phyloP scores from a whole-genome alignment of 2,329 filamentous ascomycete genomes.

The Aspergillus aculeatinus region DNA sequence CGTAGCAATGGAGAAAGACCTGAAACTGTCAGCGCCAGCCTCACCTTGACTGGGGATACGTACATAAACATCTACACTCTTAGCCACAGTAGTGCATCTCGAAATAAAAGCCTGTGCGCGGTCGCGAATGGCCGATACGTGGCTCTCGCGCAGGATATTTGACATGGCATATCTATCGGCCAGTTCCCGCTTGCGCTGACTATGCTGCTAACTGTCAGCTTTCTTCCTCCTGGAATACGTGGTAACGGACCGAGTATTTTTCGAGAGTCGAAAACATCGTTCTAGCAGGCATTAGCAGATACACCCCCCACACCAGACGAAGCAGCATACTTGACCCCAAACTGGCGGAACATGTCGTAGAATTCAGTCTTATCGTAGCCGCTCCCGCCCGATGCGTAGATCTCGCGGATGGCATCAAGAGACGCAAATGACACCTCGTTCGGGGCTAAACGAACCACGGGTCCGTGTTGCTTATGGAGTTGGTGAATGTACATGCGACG shows the following conservation, averaged over 20 bases:
- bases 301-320: not conserved
- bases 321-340: constrained; percentile 26
- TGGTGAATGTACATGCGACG: constrained; percentile 30
- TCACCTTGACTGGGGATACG: constrained; percentile 20
- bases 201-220: constrained; percentile 50
- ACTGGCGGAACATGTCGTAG: constrained; percentile 37
- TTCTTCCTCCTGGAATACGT: not conserved
- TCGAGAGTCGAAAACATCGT: constrained; percentile 22
- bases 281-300: not conserved
- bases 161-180: constrained; percentile 69
- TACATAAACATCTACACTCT: constrained; percentile 62
- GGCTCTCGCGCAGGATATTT: constrained; percentile 59
- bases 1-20: constrained; percentile 62
- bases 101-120: constrained; percentile 57
- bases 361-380: constrained; percentile 40
- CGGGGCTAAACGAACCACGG: constrained; percentile 30
- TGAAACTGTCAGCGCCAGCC: constrained; percentile 7
- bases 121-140: constrained; percentile 58
- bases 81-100: constrained; percentile 49
- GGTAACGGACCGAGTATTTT: constrained; percentile 8
- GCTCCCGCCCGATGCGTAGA: constrained; percentile 35
- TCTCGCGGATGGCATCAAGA: constrained; percentile 31
- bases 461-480: constrained; percentile 28
- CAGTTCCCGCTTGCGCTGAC: constrained; percentile 61
- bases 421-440: constrained; percentile 33